phyloP scores from a whole-genome alignment of 441 rosid genomes.

The Capsella rubella region DNA sequence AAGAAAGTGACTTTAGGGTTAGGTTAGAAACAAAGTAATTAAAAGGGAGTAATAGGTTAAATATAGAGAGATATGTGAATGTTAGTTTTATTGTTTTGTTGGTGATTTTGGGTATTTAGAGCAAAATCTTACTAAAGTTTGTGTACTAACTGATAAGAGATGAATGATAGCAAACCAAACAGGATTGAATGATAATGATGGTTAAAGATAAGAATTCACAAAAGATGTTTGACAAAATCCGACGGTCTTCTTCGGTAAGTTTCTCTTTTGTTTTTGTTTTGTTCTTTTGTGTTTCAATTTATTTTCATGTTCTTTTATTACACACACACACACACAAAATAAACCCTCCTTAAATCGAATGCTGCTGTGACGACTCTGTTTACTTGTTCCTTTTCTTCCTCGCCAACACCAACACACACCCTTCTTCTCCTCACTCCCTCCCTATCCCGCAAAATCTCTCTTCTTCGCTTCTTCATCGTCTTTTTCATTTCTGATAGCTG shows the following conservation, averaged over 20 bases:
- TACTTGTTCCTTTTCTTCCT: slow-evolving; percentile 2
- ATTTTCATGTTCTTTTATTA: neutral
- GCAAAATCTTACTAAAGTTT: neutral
- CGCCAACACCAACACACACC: slow-evolving; percentile 22
- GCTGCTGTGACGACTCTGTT: slow-evolving; percentile 25
- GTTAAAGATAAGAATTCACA: slow-evolving; percentile 2
- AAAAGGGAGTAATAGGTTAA: neutral
- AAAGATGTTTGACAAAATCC: slow-evolving; percentile 2
- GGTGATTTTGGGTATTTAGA: neutral
- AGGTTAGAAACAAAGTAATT: neutral
- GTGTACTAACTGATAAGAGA: neutral
- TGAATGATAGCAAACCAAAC: neutral
- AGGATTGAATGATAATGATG: neutral
- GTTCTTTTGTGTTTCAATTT: neutral
- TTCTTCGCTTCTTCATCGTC: neutral
- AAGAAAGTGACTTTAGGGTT: neutral
- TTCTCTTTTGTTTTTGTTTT: neutral
- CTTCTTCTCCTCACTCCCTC: slow-evolving; percentile 19
- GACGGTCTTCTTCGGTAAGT: neutral
- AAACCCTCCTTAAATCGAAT: slow-evolving; percentile 1
- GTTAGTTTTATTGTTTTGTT: neutral
- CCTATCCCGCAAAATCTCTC: slow-evolving; percentile 9
- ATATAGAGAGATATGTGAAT: neutral
- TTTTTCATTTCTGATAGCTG: neutral
- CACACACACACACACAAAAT: neutral